Base-by-base conservation (phyloP, 495 filamentous ascomycete genomes). In the Tetracladium setigerum region DNA sequence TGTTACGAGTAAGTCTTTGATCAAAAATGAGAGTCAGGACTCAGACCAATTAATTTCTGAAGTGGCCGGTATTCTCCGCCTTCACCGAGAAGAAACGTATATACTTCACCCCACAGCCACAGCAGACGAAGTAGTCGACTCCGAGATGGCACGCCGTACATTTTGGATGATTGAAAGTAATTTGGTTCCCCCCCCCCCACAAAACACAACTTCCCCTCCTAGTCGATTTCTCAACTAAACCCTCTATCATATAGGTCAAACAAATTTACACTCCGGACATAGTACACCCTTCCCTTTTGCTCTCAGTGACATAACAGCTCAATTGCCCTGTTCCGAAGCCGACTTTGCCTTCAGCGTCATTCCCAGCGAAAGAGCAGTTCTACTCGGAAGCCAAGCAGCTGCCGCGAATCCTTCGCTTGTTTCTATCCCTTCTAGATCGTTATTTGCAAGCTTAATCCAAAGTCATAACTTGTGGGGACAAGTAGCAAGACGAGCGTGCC, bases 71-170 rank as follows among this genome's bases (percentile, higher is more conserved):
- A 44, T 76, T 44, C 62, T 74, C 59, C 63, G 67, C 32, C 62
- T 76, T 8, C 72, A 76, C 47, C 56, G 72, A 31, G 72, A 76
- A 46, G 72, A 76, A 45, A 71, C 71, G 0, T 76, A 76, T 34
- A 52, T 22, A 0, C 46, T 58, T 48, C 10, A 38, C 4, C 2
- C 27, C 2, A 27, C 17, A 16, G 30, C 46, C 14, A 31, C 51
- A n/a, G 46, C 45, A 14, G 46, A 50, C 4, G 38, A 49, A 16
- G 34, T 50, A 7, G 40, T 54, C 7, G 38, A 54, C 27, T 18
- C 24, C 14, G 51, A 54, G 24, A 38, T 42, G 27, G 51, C 51
- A 3, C 34, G 51, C 19, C 45, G 45, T 15, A 54, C 51, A 2
- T 54, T 54, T 67, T 71, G 71, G 71, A 74, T 72, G 70, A 47